Evolutionary conservation across 2,329 filamentous ascomycete species (phyloP), one percentile per base, ranked within the genome.

Genomic region (Hypoxylon sp.): DNA sequence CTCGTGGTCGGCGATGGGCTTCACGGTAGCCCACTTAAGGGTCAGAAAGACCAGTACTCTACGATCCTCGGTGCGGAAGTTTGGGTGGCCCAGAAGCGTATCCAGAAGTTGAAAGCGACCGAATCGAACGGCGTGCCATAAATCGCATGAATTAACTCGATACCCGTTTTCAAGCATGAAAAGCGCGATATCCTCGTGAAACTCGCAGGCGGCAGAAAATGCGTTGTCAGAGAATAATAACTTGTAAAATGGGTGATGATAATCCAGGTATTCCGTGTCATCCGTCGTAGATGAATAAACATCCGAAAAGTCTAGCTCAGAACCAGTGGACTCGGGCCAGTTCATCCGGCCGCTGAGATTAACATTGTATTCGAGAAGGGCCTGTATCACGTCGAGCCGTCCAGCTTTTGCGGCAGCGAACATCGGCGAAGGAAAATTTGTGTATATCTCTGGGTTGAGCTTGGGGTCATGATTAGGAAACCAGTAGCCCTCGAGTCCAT

Each of bases 351-450:
- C 27, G 2, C 55, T 54, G 5, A 60, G 5, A 9, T 30, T 8
- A 21, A 46, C 29, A 5, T 48, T 52, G 16, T 8, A 55, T 27
- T 41, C 48, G 2, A 46, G 0, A 8, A 66, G 63, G 5, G 23
- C 34, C 14, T 62, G 9, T 12, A 65, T 11, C 2, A 61, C 48
- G 23, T 65, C 63, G 11, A 58, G 39, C 2, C 63, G 46, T 12
- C 53, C 57, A 16, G 23, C 21, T 12, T 21, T 30, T 8, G 23
- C 29, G 2, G 63, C 63, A 32, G 12, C 34, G 2, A 29, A 5
- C 7, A 56, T 46, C 14, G 56, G 56, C 2, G 39, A 53, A 16
- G 45, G 46, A 23, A 57, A 23, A 16, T 52, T 4, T 1, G 9
- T 1, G 3, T 29, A 14, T 34, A 48, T 43, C 0, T 25, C 2